These are phyloP conservation scores for Huntiella omanensis DNA, from an alignment of 2,329 filamentous ascomycete genomes.

Conservation along the genomic window DNA sequence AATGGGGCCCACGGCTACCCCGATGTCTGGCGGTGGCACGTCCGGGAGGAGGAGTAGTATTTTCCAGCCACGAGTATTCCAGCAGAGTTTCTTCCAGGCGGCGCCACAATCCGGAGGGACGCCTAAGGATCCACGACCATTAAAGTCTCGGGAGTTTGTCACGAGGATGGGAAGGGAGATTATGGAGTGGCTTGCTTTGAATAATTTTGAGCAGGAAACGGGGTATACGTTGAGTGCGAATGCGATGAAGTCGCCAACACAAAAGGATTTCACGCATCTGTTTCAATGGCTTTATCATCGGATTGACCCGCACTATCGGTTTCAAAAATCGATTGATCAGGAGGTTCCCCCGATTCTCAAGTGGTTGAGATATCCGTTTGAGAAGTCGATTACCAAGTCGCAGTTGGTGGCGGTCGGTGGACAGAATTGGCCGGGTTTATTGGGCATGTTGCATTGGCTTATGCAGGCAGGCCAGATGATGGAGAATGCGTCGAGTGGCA, in stretches of 20 bases:
- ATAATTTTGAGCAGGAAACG: slow-evolving; percentile 97
- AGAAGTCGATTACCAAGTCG: slow-evolving; percentile 89
- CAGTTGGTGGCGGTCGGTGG: slow-evolving; percentile 88
- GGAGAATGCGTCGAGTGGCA: slow-evolving; percentile 57
- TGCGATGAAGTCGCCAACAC: slow-evolving; percentile 79
- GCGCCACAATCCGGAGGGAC: slow-evolving; percentile 65
- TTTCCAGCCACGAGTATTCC: slow-evolving; percentile 47
- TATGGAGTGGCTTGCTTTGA: slow-evolving; percentile 73
- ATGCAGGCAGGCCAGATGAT: slow-evolving; percentile 95
- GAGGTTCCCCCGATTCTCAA: slow-evolving; percentile 87
- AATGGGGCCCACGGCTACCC: slow-evolving; percentile 12
- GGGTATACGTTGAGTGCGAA: slow-evolving; percentile 86
- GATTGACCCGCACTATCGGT: slow-evolving; percentile 84
- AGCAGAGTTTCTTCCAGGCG: slow-evolving; percentile 91
- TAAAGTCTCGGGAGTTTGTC: slow-evolving; percentile 67
- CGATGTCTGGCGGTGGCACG: slow-evolving; percentile 6
- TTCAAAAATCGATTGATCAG: slow-evolving; percentile 85
- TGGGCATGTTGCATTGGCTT: slow-evolving; percentile 94
- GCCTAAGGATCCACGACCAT: slow-evolving; percentile 67
- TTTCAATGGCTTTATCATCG: slow-evolving; percentile 96
- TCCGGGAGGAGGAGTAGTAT: slow-evolving; percentile 62
- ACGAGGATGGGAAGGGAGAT: slow-evolving; percentile 72
- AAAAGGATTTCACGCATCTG: slow-evolving; percentile 96
- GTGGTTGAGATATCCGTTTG: slow-evolving; percentile 85
- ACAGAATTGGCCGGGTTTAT: slow-evolving; percentile 90